Evolutionary conservation across 768 basidiomycete species (phyloP).

Genomic region (Trametes maxima): DNA sequence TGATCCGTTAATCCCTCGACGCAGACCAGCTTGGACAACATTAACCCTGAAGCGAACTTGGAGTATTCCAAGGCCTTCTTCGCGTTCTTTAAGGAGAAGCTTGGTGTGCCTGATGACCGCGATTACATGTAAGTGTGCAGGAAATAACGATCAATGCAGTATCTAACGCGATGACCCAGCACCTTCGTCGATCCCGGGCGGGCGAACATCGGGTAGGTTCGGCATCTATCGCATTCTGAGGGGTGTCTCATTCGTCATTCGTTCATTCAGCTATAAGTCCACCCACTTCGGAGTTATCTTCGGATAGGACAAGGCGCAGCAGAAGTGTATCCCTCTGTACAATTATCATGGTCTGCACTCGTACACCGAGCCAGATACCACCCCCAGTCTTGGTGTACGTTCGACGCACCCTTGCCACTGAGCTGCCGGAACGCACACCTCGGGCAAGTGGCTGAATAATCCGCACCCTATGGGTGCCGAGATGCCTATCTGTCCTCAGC

Average conservation of each 20-base stretch:
- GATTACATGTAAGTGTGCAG: constrained; percentile 56
- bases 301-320: background rate
- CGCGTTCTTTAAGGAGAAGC: constrained; percentile 53
- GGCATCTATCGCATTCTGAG: background rate
- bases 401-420: no score
- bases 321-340: no score
- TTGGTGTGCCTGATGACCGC: constrained; percentile 51
- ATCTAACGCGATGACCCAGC: constrained; percentile 26
- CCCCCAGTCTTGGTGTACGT: no score
- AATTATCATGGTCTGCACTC: no score
- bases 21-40: constrained; percentile 61
- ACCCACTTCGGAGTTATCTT: background rate
- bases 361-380: no score
- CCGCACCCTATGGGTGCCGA: no score
- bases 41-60: constrained; percentile 50
- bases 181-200: constrained; percentile 57
- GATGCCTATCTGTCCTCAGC: no score
- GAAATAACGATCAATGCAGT: background rate
- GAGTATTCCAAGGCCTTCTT: constrained; percentile 59
- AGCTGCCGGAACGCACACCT: no score
- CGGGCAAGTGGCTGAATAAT: no score
- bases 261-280: background rate
- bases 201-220: constrained; percentile 48
- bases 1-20: background rate
- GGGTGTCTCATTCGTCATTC: background rate